These are phyloP conservation scores for Talaromyces ruber DNA, from an alignment of 495 filamentous ascomycete species.

Conservation along the genomic window DNA sequence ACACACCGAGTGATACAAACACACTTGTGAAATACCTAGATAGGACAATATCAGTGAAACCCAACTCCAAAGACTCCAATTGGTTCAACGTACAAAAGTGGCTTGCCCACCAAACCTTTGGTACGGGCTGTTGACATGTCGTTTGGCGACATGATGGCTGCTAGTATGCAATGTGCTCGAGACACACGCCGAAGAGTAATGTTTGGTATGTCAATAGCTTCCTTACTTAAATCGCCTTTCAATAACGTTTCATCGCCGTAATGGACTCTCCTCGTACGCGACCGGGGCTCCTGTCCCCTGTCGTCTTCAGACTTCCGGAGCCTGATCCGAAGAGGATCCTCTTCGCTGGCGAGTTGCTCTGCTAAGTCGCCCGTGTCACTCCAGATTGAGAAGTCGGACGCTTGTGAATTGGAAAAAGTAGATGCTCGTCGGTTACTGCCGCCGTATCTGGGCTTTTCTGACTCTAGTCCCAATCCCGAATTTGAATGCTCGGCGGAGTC, in stretches of 20 bases:
- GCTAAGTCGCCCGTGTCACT: slow-evolving; percentile 89
- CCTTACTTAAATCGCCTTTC: slow-evolving; percentile 54
- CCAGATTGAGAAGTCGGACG: slow-evolving; percentile 74
- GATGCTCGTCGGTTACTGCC: slow-evolving; percentile 42
- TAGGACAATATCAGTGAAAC: slow-evolving; percentile 23
- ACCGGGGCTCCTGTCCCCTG: slow-evolving; percentile 18
- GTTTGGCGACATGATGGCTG: slow-evolving; percentile 76
- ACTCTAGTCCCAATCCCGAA: slow-evolving; percentile 27
- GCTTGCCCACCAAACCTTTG: slow-evolving; percentile 91
- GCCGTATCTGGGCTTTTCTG: slow-evolving; percentile 26
- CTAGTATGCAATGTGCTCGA: slow-evolving; percentile 57
- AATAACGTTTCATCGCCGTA: slow-evolving; percentile 26
- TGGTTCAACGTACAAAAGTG: slow-evolving; percentile 63
- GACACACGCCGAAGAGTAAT: slow-evolving; percentile 54
- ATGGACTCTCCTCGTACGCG: slow-evolving; percentile 34
- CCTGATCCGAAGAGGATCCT: slow-evolving; percentile 65
- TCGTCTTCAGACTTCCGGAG: slow-evolving; percentile 56
- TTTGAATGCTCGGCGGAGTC: slow-evolving; percentile 23
- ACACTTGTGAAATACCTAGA: slow-evolving; percentile 92
- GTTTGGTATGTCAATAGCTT: slow-evolving; percentile 74
- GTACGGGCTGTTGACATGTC: slow-evolving; percentile 55
- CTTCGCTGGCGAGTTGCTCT: slow-evolving; percentile 74
- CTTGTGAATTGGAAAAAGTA: slow-evolving; percentile 48
- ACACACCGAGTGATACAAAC: slow-evolving; percentile 95
- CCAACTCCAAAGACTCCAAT: not conserved